Conservation (phyloP, 345 rosid genomes). For the Citrus australasica region DNA sequence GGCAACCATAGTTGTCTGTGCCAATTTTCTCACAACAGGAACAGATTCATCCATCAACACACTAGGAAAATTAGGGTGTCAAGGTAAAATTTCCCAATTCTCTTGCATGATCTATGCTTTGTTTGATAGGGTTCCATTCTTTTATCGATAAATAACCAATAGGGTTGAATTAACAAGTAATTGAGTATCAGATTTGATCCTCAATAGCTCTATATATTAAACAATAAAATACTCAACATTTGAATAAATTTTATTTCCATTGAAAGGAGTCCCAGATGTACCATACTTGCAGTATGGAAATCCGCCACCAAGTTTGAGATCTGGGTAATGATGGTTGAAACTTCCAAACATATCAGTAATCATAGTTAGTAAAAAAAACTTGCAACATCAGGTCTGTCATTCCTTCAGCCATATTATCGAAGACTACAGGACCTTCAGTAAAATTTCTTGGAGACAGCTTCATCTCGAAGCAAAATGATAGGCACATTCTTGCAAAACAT, state of each 20-base stretch:
- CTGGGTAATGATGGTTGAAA: background rate
- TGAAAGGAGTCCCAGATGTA: background rate
- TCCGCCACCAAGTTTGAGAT: background rate
- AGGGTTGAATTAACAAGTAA: background rate
- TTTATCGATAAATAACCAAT: background rate
- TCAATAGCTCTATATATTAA: background rate
- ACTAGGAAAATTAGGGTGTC: background rate
- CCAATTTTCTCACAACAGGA: background rate
- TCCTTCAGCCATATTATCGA: background rate
- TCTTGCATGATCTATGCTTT: background rate
- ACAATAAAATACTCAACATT: background rate
- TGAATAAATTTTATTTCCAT: background rate
- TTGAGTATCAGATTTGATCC: background rate
- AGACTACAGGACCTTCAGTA: background rate
- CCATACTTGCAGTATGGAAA: background rate
- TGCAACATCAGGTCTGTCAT: background rate
- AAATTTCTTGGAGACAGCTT: background rate
- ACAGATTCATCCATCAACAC: background rate
- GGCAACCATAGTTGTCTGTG: background rate
- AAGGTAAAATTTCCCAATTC: background rate
- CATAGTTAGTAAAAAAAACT: conserved; percentile 1
- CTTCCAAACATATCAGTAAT: background rate
- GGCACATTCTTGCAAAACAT: background rate
- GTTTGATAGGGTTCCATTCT: background rate
- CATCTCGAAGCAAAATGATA: background rate